Percentiles rank a stretch among this genome's conserved stretches.
Conservation (phyloP, 2,329 filamentous ascomycete species). For the Trichoderma sp. region DNA sequence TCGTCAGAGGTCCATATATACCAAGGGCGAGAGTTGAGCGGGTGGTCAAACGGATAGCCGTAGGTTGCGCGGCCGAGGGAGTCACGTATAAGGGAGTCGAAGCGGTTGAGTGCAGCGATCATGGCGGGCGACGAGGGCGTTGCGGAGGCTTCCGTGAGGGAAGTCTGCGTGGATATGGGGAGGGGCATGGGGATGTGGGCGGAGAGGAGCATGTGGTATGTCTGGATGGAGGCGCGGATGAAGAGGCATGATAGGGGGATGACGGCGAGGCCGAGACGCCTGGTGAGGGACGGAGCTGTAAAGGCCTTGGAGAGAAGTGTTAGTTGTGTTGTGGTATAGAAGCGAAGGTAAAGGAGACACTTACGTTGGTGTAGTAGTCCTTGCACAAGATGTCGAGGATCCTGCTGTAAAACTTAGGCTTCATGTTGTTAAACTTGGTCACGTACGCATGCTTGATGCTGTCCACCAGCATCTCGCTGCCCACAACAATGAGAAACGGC, state of each 20-base stretch:
- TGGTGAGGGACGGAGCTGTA: slow-evolving; percentile 82
- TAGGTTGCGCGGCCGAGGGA: slow-evolving; percentile 74
- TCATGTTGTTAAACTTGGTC: slow-evolving; percentile 97
- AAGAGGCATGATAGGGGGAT: slow-evolving; percentile 93
- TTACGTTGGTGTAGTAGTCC: slow-evolving; percentile 92
- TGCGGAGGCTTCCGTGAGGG: slow-evolving; percentile 61
- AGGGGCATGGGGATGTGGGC: slow-evolving; percentile 77
- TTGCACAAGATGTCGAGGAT: slow-evolving; percentile 94
- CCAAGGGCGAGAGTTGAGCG: slow-evolving; percentile 43
- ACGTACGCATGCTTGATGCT: slow-evolving; percentile 98
- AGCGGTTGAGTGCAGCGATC: slow-evolving; percentile 72
- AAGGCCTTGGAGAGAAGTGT: slow-evolving; percentile 58
- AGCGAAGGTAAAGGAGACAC: too few relatives aligned
- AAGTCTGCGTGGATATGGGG: slow-evolving; percentile 61
- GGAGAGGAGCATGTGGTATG: slow-evolving; percentile 96
- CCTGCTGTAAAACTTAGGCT: slow-evolving; percentile 81
- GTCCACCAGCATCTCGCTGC: slow-evolving; percentile 95
- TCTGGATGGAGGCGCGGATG: slow-evolving; percentile 89
- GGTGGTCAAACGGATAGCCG: slow-evolving; percentile 48
- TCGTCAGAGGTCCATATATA: slow-evolving; percentile 66
- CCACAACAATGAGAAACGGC: slow-evolving; percentile 89
- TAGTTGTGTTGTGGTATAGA: not conserved
- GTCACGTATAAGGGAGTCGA: slow-evolving; percentile 72
- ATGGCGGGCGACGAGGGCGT: slow-evolving; percentile 68
- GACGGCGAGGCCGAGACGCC: slow-evolving; percentile 83